phyloP scores from a whole-genome alignment of 1,139 yeast genomes.

The Lodderomyces theae region DNA sequence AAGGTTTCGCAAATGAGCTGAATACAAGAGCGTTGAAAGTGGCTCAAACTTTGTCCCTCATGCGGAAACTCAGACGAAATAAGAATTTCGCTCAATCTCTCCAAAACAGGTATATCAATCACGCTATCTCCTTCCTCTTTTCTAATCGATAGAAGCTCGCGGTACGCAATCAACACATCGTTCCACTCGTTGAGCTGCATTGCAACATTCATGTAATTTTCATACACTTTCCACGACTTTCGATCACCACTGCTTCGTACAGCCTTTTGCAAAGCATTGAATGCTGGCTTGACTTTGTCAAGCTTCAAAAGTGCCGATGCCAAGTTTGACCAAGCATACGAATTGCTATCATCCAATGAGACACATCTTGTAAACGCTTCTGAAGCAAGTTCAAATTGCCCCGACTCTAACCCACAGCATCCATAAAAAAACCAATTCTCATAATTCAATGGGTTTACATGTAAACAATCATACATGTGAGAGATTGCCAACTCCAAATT shows the following conservation, averaged over 20 bases:
- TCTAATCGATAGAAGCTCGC: slow-evolving; percentile 53
- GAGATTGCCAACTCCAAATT: slow-evolving; percentile 56
- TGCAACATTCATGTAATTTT: slow-evolving; percentile 81
- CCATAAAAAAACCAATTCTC: slow-evolving; percentile 95
- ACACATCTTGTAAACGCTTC: slow-evolving; percentile 94
- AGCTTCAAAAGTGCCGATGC: slow-evolving; percentile 72
- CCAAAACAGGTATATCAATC: slow-evolving; percentile 74
- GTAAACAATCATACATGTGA: slow-evolving; percentile 73
- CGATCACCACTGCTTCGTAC: slow-evolving; percentile 62
- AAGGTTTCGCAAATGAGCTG: slow-evolving; percentile 66
- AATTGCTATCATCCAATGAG: slow-evolving; percentile 75
- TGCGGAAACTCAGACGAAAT: slow-evolving; percentile 52
- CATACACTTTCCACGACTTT: slow-evolving; percentile 87
- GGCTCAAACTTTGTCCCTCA: slow-evolving; percentile 40
- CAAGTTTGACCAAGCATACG: slow-evolving; percentile 92
- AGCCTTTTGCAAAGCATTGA: slow-evolving; percentile 79
- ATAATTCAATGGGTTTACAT: slow-evolving; percentile 70
- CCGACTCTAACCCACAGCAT: slow-evolving; percentile 77
- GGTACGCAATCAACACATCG: slow-evolving; percentile 75
- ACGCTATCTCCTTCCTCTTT: slow-evolving; percentile 58
- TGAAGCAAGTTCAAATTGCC: slow-evolving; percentile 74
- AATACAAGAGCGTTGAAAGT: slow-evolving; percentile 64
- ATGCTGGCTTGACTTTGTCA: slow-evolving; percentile 72
- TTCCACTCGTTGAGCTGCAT: slow-evolving; percentile 81
- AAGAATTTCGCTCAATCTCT: slow-evolving; percentile 66